A percentile compares a stretch with the other conserved stretches of the same genome.
These are phyloP conservation scores for Argentina anserina DNA, from an alignment of 306 rosid species.

Conservation along the genomic window DNA sequence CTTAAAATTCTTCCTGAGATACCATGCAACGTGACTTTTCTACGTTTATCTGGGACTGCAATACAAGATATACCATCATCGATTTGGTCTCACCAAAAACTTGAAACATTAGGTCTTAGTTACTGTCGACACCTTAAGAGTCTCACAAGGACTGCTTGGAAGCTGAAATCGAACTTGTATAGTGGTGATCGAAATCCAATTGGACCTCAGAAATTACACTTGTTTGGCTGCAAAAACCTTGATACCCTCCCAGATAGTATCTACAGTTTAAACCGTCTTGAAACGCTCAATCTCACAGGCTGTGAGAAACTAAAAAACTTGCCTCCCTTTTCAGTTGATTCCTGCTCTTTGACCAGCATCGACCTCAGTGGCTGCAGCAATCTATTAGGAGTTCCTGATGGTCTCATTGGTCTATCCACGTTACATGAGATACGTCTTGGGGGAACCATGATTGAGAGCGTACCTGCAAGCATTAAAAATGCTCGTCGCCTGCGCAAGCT, in stretches of 20 bases:
- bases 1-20: background rate
- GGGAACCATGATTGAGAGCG: slow-evolving; percentile 9
- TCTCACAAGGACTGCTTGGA: background rate
- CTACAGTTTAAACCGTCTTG: background rate
- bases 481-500: slow-evolving; percentile 11
- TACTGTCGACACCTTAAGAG: background rate
- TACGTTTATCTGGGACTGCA: background rate
- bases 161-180: background rate
- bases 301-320: background rate
- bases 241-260: slow-evolving; percentile 14
- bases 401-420: slow-evolving; percentile 11
- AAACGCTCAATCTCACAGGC: background rate
- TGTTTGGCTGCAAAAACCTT: background rate
- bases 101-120: background rate
- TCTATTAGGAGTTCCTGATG: background rate
- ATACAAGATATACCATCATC: slow-evolving; percentile 2
- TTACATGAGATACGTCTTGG: background rate
- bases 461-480: slow-evolving; percentile 20
- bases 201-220: background rate
- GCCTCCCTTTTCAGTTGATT: background rate
- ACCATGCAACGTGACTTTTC: slow-evolving; percentile 3
- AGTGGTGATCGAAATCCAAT: background rate
- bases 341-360: background rate
- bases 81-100: background rate
- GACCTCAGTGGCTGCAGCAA: background rate